Conservation (phyloP, 371 early-diverging fungal species). For the Polyrhizophydium stewartii region DNA sequence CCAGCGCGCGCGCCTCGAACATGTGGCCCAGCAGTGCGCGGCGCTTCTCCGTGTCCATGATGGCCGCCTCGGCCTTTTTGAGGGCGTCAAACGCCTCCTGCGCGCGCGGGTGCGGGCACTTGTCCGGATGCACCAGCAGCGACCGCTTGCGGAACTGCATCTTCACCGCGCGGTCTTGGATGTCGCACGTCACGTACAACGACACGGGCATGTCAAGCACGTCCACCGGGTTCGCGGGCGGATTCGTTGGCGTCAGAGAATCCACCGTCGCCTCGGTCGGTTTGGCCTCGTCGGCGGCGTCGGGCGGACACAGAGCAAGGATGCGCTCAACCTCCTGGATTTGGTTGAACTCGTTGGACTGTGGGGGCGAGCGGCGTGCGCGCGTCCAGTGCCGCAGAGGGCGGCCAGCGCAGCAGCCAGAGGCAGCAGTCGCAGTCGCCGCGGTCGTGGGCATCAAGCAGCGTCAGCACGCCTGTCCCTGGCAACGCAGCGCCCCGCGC, state of each 20-base stretch:
- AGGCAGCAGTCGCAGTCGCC: background rate
- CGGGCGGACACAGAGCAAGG: conserved; percentile 23
- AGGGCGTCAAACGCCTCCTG: conserved; percentile 78
- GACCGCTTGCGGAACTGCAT: conserved; percentile 77
- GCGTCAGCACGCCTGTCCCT: background rate
- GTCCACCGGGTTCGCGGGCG: conserved; percentile 63
- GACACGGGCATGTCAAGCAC: conserved; percentile 68
- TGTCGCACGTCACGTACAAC: conserved; percentile 49
- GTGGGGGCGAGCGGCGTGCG: background rate
- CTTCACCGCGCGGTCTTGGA: conserved; percentile 43
- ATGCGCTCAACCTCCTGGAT: conserved; percentile 82
- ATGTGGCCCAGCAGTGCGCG: conserved; percentile 42
- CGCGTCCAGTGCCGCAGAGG: too few relatives aligned
- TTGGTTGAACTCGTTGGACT: conserved; percentile 52
- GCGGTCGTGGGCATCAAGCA: conserved; percentile 1
- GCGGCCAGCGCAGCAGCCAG: too few relatives aligned
- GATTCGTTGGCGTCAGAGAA: too few relatives aligned
- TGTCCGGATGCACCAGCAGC: conserved; percentile 88
- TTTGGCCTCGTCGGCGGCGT: background rate
- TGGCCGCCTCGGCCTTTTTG: conserved; percentile 78
- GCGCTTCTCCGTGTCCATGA: conserved; percentile 63
- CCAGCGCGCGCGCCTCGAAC: conserved; percentile 18
- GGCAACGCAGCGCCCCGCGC: background rate
- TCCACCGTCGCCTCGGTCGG: background rate
- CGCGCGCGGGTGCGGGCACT: conserved; percentile 66